These are phyloP conservation scores for Pleurotus tuber-regium DNA, from an alignment of 768 basidiomycete genomes.

Conservation along the genomic window DNA sequence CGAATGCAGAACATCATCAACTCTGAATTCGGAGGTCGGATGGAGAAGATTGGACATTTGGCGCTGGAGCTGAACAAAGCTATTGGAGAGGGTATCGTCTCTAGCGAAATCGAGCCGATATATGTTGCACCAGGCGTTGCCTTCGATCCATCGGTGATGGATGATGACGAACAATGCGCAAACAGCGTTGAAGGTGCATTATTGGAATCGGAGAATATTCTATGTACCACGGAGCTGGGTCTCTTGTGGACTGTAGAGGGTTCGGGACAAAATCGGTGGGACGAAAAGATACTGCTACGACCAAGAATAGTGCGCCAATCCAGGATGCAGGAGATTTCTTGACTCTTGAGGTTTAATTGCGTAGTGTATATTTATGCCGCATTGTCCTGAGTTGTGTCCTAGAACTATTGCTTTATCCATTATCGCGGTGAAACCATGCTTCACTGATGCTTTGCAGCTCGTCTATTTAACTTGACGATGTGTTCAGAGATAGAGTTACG, in stretches of 20 bases:
- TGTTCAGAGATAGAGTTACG: too few relatives aligned
- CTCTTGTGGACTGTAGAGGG: constrained; percentile 33
- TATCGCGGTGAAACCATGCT: too few relatives aligned
- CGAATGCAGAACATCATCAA: constrained; percentile 37
- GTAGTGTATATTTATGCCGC: too few relatives aligned
- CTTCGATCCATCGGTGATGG: constrained; percentile 43
- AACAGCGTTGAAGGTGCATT: constrained; percentile 13
- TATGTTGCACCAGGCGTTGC: constrained; percentile 39
- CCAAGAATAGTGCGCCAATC: constrained; percentile 46
- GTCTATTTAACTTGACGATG: too few relatives aligned
- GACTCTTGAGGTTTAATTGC: too few relatives aligned
- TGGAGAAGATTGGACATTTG: constrained; percentile 39
- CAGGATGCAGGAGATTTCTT: too few relatives aligned
- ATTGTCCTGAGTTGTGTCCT: too few relatives aligned
- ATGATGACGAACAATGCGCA: constrained; percentile 27
- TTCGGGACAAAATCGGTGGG: constrained; percentile 40
- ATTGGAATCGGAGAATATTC: constrained; percentile 29
- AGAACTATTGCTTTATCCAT: too few relatives aligned
- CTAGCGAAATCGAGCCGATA: constrained; percentile 52
- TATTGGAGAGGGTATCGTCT: constrained; percentile 57
- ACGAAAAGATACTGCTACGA: constrained; percentile 45
- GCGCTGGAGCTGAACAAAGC: constrained; percentile 53
- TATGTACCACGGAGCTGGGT: constrained; percentile 61
- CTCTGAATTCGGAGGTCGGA: constrained; percentile 39
- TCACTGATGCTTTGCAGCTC: too few relatives aligned